Evolutionary conservation across 1,139 yeast genomes (phyloP), one percentile per base, ranked within the genome.

Genomic region (Yamadazyma atmosphaerica): DNA sequence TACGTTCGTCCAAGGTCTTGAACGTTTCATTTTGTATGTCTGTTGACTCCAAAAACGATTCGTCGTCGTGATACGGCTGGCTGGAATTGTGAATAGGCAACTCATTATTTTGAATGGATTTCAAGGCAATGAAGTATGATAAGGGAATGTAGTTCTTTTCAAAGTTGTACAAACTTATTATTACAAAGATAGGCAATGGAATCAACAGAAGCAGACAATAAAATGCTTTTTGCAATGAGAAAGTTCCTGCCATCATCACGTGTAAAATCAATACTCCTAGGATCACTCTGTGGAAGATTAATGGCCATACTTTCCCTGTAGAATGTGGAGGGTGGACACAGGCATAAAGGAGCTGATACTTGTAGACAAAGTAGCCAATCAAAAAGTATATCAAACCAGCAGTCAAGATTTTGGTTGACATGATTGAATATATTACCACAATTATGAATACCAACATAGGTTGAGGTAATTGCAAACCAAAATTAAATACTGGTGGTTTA

Each of bases 211-310:
- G 65, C 0, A 96, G 88, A 34, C 87, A 67, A 9, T 80, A 63
- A 64, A 83, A 89, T 0, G 95, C 95, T 44, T 84, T 81, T 50
- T 87, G 80, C 12, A 85, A 74, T 1, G 86, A 92, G 42, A 90
- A 67, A 1, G 95, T 83, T 2, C 97, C 98, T 2, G 90, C 89
- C 88, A 89, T 88, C 12, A 96, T 87, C 41, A 90, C 61, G 54
- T 92, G 98, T 56, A 92, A 74, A 36, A 81, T 70, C 10, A 79
- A 60, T 21, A 81, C 61, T 0, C 86, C 86, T 29, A 81, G 50
- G 37, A 79, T 71, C 3, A 80, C 72, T 35, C 86, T 60, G 45
- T 82, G 65, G 44, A 81, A 79, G 3, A 81, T 74, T 56, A 81
- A 69, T 1, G 86, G 85, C 86, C 86, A 81, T 4, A 80, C 80